Evolutionary conservation across 139 green algal species (phyloP).

Genomic region (Ettlia oleoabundans): DNA sequence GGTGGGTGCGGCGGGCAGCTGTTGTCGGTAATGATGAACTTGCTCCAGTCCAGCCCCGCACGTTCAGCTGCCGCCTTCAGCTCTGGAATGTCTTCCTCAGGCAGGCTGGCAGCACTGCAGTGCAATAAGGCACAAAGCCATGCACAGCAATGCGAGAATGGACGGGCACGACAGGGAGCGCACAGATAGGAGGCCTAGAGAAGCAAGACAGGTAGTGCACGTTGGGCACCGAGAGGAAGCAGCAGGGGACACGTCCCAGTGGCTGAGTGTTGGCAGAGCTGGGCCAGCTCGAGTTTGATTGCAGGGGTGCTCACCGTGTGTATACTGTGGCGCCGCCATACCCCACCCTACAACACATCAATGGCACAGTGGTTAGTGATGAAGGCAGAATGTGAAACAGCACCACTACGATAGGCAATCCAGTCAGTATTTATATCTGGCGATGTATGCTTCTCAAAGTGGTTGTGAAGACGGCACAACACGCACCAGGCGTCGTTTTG

Average conservation of each 20-base stretch:
- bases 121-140: neutral
- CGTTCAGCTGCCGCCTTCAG: conserved; percentile 47
- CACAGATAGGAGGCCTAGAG: no score
- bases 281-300: neutral
- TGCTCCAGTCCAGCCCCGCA: conserved; percentile 62
- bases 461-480: no score
- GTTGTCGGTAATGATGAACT: conserved; percentile 89
- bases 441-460: no score
- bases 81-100: conserved; percentile 62
- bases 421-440: no score
- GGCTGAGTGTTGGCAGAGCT: no score
- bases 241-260: no score
- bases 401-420: no score
- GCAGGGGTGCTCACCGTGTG: conserved; percentile 36
- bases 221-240: no score
- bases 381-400: no score
- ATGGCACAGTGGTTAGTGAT: no score
- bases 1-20: conserved; percentile 70
- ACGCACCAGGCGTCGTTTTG: conserved; percentile 93
- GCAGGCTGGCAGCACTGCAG: conserved; percentile 47
- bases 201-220: no score
- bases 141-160: neutral
- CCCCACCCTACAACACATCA: no score
- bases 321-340: conserved; percentile 86
- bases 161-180: neutral